phyloP scores from a whole-genome alignment of 768 basidiomycete species.

The Boletus rex-veris region DNA sequence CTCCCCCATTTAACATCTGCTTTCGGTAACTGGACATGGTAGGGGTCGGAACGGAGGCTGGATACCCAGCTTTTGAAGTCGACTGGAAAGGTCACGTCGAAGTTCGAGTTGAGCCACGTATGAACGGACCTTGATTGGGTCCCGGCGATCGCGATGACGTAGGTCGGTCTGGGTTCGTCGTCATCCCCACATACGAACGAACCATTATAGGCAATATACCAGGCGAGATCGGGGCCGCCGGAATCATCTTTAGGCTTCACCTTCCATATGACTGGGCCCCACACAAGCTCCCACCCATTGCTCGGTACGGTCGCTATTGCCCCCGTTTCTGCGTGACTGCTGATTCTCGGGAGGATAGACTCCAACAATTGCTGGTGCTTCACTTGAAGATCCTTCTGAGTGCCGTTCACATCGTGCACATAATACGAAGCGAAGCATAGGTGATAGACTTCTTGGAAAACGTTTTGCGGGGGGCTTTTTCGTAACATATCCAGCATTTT shows the following conservation, averaged over 20 bases:
- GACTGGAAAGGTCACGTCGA: not conserved
- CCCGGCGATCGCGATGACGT: conserved; percentile 12
- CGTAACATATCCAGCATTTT: not conserved
- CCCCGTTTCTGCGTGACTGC: not conserved
- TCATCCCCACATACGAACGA: not conserved
- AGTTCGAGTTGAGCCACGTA: conserved; percentile 5
- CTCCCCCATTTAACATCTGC: not conserved
- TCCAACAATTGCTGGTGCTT: not conserved
- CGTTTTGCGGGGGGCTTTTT: not conserved
- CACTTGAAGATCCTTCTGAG: not conserved
- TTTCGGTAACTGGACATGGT: not conserved
- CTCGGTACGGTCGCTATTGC: too few relatives aligned
- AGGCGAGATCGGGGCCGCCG: conserved; percentile 6
- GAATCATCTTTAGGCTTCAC: not conserved
- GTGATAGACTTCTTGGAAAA: conserved; percentile 5
- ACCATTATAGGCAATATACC: conserved; percentile 10
- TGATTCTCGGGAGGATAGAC: not conserved
- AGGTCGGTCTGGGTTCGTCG: not conserved
- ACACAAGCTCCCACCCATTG: conserved; percentile 3
- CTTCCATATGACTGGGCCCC: conserved; percentile 14
- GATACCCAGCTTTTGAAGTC: conserved; percentile 9
- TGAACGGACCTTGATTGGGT: not conserved
- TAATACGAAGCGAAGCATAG: conserved; percentile 2
- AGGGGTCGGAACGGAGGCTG: not conserved
- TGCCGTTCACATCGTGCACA: not conserved